Conservation (phyloP, 805 yeast genomes). For the Danielozyma ontarioensis region DNA sequence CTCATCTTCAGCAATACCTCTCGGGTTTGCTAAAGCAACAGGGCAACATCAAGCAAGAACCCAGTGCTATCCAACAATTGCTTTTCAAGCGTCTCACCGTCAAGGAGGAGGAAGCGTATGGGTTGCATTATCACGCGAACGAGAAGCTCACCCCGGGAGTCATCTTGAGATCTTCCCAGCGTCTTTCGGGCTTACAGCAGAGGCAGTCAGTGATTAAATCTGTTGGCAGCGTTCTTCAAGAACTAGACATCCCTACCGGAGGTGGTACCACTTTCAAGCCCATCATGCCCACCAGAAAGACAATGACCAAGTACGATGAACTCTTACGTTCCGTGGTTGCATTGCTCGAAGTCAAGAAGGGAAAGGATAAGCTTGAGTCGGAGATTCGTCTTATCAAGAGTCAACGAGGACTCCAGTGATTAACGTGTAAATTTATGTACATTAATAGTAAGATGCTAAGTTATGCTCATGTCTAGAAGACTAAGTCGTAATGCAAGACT, state of each 20-base stretch:
- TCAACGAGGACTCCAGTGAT: conserved; percentile 28
- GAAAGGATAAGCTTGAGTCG: conserved; percentile 80
- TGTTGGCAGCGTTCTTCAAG: conserved; percentile 61
- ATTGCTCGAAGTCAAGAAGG: conserved; percentile 78
- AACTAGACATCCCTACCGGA: conserved; percentile 66
- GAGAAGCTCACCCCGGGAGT: conserved; percentile 79
- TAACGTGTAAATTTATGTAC: conserved; percentile 6
- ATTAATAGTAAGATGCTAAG: background rate
- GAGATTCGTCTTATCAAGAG: conserved; percentile 49
- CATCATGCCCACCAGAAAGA: conserved; percentile 78
- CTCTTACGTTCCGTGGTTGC: conserved; percentile 64
- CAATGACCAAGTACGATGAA: conserved; percentile 72
- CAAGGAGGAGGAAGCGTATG: conserved; percentile 81
- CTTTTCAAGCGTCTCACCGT: conserved; percentile 55
- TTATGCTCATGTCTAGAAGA: background rate
- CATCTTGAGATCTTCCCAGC: conserved; percentile 62
- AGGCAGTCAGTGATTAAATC: conserved; percentile 78
- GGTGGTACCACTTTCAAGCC: conserved; percentile 59
- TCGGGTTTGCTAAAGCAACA: conserved; percentile 32
- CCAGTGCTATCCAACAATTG: conserved; percentile 36
- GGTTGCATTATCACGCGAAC: conserved; percentile 67
- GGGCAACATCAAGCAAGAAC: conserved; percentile 27
- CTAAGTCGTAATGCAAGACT: no score
- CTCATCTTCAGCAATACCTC: conserved; percentile 41
- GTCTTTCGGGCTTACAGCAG: conserved; percentile 39